A percentile compares a stretch with the other conserved stretches of the same genome.
Evolutionary conservation across 2,329 filamentous ascomycete genomes (phyloP).

Genomic region (Blastomyces emzantsi): DNA sequence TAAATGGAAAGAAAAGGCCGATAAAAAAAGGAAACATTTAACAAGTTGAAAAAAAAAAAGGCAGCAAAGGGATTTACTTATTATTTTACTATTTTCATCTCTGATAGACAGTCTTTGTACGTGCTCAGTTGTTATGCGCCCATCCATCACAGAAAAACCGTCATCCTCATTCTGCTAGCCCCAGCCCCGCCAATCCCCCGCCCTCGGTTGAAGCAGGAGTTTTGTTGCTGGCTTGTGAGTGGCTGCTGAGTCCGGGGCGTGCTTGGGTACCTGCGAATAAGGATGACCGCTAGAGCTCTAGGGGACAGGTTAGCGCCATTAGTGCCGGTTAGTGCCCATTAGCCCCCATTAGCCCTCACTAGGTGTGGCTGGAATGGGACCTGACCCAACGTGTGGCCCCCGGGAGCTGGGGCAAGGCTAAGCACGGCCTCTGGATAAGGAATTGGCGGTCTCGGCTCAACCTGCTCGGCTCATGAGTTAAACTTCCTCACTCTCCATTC

Average conservation of each 20-base stretch:
- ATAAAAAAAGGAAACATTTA: too few relatives aligned
- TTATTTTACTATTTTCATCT: too few relatives aligned
- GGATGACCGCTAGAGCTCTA: background rate
- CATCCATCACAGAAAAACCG: too few relatives aligned
- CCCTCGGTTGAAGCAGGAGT: conserved; percentile 7
- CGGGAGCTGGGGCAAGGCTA: background rate
- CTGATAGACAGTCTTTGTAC: too few relatives aligned
- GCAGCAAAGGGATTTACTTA: too few relatives aligned
- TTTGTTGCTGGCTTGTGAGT: background rate
- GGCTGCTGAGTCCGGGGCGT: background rate
- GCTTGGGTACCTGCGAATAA: background rate
- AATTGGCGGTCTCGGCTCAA: background rate
- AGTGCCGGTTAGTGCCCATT: background rate
- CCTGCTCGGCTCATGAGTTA: background rate
- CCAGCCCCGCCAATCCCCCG: background rate
- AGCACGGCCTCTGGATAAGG: background rate
- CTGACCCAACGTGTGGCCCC: background rate
- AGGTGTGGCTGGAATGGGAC: background rate
- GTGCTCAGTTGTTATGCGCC: background rate
- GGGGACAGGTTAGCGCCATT: background rate
- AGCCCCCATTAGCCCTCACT: background rate
- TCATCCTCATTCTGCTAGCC: background rate
- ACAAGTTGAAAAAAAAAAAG: too few relatives aligned
- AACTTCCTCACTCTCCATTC: background rate
- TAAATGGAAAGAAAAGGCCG: too few relatives aligned